phyloP scores from a whole-genome alignment of 164 flowering plant species.

The Umbellularia californica region DNA sequence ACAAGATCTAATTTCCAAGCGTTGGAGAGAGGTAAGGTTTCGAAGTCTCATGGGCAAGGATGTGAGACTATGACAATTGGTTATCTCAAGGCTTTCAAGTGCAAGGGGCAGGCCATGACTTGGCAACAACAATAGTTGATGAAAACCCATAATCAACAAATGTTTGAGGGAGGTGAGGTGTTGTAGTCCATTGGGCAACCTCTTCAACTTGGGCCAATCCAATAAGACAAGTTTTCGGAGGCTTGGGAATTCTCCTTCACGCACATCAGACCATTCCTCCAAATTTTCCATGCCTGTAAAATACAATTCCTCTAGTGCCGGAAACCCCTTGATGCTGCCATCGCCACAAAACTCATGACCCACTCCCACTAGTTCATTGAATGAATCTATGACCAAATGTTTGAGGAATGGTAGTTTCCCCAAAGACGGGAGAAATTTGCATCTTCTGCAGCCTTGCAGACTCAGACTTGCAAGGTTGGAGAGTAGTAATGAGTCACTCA shows the following conservation, averaged over 20 bases:
- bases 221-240: background rate
- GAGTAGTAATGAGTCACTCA: background rate
- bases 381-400: background rate
- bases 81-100: background rate
- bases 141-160: too few relatives aligned
- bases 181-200: background rate
- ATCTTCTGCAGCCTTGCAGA: background rate
- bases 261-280: background rate
- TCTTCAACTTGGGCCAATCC: background rate
- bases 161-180: background rate
- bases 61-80: background rate
- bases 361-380: background rate
- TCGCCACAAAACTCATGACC: background rate
- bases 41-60: background rate
- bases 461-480: background rate
- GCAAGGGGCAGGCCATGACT: background rate
- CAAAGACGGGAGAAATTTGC: background rate
- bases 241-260: background rate
- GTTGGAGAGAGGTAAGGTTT: slow-evolving; percentile 1
- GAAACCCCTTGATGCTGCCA: background rate
- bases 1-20: background rate
- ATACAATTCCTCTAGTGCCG: background rate
- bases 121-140: too few relatives aligned
- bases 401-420: background rate
- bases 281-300: background rate